phyloP scores from a whole-genome alignment of 2,329 filamentous ascomycete genomes.

The Sphaceloma murrayae region DNA sequence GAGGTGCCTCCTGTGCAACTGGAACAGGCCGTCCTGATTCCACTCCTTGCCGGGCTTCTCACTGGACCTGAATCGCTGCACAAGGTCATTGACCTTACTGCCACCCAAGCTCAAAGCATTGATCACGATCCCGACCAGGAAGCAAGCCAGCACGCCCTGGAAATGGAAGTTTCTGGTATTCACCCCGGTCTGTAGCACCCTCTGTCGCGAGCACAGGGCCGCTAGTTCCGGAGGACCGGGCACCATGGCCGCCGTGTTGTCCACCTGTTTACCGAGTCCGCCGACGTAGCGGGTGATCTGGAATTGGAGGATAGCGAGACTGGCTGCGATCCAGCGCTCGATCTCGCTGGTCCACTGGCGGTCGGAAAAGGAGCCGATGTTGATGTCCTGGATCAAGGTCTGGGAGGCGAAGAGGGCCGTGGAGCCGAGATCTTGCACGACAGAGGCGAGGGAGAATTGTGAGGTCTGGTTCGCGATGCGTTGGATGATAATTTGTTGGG shows the following conservation, averaged over 20 bases:
- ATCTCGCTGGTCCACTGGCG: slow-evolving; percentile 9
- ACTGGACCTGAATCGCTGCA: slow-evolving; percentile 3
- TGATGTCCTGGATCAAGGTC: slow-evolving; percentile 11
- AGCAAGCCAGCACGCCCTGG: slow-evolving; percentile 9
- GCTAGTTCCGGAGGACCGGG: neutral
- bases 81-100: slow-evolving; percentile 8
- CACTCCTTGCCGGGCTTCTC: slow-evolving; percentile 5
- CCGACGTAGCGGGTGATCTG: neutral
- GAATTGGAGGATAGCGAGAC: slow-evolving; percentile 8
- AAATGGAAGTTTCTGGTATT: slow-evolving; percentile 14
- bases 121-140: slow-evolving; percentile 10
- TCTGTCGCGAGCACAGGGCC: neutral
- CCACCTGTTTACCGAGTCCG: slow-evolving; percentile 2
- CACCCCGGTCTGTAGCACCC: slow-evolving; percentile 1
- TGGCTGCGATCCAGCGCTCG: slow-evolving; percentile 11
- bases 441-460: slow-evolving; percentile 12
- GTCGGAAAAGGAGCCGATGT: slow-evolving; percentile 11
- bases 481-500: slow-evolving; percentile 12
- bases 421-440: slow-evolving; percentile 13
- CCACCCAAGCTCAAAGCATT: slow-evolving; percentile 11
- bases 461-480: slow-evolving; percentile 14
- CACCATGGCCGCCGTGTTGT: neutral
- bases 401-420: slow-evolving; percentile 7
- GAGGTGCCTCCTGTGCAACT: slow-evolving; percentile 13
- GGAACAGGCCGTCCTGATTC: slow-evolving; percentile 13